phyloP scores from a whole-genome alignment of 2,329 filamentous ascomycete species.

The Penicillium sp. region DNA sequence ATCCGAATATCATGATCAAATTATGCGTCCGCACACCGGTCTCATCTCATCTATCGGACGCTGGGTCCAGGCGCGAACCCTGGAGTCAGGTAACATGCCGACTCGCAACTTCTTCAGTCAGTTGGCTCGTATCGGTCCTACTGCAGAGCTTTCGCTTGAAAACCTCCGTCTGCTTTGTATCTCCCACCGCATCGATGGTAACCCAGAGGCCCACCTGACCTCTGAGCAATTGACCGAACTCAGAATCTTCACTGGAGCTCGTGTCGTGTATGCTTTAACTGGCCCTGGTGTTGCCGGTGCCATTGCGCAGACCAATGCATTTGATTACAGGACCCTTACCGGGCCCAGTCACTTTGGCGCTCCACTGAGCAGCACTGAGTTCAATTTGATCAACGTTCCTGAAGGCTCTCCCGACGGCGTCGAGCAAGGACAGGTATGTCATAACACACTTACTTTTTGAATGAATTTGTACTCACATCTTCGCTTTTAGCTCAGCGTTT shows the following conservation, averaged over 20 bases:
- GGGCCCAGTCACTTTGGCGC: slow-evolving; percentile 73
- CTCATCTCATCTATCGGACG: slow-evolving; percentile 68
- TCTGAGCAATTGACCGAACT: slow-evolving; percentile 75
- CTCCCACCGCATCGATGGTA: slow-evolving; percentile 68
- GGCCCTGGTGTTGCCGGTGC: slow-evolving; percentile 83
- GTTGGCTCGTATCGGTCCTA: slow-evolving; percentile 39
- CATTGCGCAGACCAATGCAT: slow-evolving; percentile 81
- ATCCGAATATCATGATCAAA: slow-evolving; percentile 65
- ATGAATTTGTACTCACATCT: slow-evolving; percentile 4
- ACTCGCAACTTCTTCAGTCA: slow-evolving; percentile 61
- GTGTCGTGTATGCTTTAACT: slow-evolving; percentile 82
- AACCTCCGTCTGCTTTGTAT: slow-evolving; percentile 81
- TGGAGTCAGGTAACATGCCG: slow-evolving; percentile 76
- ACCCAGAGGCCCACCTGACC: slow-evolving; percentile 63
- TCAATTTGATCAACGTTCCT: slow-evolving; percentile 59
- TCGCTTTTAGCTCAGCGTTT: slow-evolving; percentile 63
- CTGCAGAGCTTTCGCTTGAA: slow-evolving; percentile 51
- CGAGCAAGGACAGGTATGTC: slow-evolving; percentile 62
- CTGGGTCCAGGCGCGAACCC: slow-evolving; percentile 67
- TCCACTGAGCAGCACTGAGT: slow-evolving; percentile 76
- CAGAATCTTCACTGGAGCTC: slow-evolving; percentile 75
- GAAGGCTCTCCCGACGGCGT: slow-evolving; percentile 42
- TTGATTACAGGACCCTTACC: slow-evolving; percentile 70
- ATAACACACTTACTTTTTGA: background rate
- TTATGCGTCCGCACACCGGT: slow-evolving; percentile 61